Evolutionary conservation across 768 basidiomycete genomes (phyloP), one percentile per base, ranked within the genome.

Genomic region (Pleurotus pulmonarius): DNA sequence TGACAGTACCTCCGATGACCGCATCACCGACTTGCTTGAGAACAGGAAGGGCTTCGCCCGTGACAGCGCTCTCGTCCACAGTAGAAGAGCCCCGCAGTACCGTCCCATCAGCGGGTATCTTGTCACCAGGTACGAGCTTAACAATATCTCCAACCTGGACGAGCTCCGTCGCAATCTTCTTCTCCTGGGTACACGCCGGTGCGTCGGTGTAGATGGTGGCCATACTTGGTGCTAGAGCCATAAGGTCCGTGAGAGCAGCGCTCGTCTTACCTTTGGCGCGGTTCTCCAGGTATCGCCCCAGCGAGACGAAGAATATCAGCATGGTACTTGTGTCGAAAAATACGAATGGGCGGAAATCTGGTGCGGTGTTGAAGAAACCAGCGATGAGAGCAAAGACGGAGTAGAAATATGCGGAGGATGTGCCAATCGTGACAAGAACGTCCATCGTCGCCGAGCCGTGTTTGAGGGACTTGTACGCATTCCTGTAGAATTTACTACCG

Each of bases 281-380:
- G 72, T 98, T 98, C 75, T 98, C 97, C 48, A 98, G 81, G 73
- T 88, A 97, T 22, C 97, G 86, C 4, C 97, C 97, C 12, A 98
- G 82, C 2, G 93, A 95, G 64, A 98, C 90, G 69, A 99, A 98
- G 75, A 88, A 91, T 80, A 99, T 88, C 59, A 99, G 77, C 97
- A 98, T 98, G 16, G 97, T 97, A 65, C 93, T 97, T 1, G 97
- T 98, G 73, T 99, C 97, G 75, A 98, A 98, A 73, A 98, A 98
- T 45, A 94, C 81, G 67, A 88, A 82, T 1, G 97, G 96, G 16
- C 83, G 87, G 67, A 80, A 92, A 43, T 79, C 79, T 0, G 87
- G 79, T 8, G 87, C 82, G 4, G 77, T 70, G 64, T 85, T 84
- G 70, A 87, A 79, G 3, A 78, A 67, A 5, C 92, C 88, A 49